phyloP scores from a whole-genome alignment of 208 protist genomes.

The Lotmaria passim region DNA sequence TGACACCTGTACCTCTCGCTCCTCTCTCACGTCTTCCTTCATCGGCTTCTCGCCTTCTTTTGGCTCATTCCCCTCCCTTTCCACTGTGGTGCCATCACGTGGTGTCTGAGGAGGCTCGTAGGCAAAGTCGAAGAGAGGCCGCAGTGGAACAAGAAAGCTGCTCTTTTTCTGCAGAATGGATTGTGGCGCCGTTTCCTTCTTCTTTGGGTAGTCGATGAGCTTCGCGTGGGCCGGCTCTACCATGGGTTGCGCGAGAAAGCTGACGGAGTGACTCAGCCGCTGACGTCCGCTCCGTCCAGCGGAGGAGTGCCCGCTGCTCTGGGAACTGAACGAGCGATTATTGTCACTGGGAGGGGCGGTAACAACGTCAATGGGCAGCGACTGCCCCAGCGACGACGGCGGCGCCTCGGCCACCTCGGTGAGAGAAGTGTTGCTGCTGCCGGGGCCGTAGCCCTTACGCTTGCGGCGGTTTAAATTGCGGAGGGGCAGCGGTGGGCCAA shows the following conservation, averaged over 20 bases:
- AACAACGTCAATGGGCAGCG: neutral
- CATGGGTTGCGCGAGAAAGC: neutral
- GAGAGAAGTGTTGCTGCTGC: constrained; percentile 12
- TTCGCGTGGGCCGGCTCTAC: neutral
- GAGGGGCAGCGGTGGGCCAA: constrained; percentile 9
- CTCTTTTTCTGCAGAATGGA: constrained; percentile 32
- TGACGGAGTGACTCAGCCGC: constrained; percentile 11
- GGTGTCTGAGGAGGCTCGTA: constrained; percentile 23
- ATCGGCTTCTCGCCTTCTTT: neutral
- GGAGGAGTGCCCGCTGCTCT: constrained; percentile 2
- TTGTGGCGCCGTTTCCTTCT: neutral
- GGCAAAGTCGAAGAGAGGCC: constrained; percentile 26
- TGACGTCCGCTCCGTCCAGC: neutral
- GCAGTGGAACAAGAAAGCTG: constrained; percentile 10
- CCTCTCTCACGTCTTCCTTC: no score
- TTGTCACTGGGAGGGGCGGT: neutral
- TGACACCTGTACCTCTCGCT: no score
- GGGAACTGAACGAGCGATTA: neutral
- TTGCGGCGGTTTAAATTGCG: constrained; percentile 12
- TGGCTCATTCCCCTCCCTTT: neutral
- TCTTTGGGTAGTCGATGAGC: neutral
- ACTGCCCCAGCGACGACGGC: no score
- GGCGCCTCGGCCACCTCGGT: neutral
- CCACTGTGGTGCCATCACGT: neutral
- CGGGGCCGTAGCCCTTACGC: constrained; percentile 20